Percentiles rank a stretch among this genome's conserved stretches.
phyloP scores from a whole-genome alignment of 1,284 basidiomycete genomes.

The Ustilago bromivora region DNA sequence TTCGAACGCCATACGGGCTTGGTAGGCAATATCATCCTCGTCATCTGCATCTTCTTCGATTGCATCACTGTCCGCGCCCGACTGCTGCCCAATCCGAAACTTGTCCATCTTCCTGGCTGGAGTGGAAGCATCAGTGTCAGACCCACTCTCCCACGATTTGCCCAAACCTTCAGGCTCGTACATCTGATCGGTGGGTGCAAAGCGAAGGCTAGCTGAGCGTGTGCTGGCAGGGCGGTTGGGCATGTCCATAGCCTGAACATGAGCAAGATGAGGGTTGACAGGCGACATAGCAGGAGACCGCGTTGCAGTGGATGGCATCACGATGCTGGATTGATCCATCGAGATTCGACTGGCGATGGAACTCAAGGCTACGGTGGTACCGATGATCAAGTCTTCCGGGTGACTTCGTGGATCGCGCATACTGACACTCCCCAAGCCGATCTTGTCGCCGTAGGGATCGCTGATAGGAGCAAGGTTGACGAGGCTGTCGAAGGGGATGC shows the following conservation, averaged over 20 bases:
- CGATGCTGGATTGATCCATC: conserved; percentile 47
- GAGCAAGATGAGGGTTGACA: conserved; percentile 30
- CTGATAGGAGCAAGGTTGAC: conserved; percentile 82
- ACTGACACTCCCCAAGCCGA: conserved; percentile 57
- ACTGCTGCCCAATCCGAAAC: conserved; percentile 15
- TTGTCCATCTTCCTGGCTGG: conserved; percentile 24
- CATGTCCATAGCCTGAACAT: conserved; percentile 38
- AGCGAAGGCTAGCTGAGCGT: conserved; percentile 52
- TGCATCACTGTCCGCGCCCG: not conserved
- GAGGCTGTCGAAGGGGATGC: conserved; percentile 83
- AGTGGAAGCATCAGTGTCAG: conserved; percentile 18
- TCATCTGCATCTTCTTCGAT: conserved; percentile 25
- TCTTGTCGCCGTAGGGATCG: conserved; percentile 74
- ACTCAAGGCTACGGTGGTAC: conserved; percentile 25
- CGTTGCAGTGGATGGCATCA: conserved; percentile 25
- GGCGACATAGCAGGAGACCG: conserved; percentile 33
- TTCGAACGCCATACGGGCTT: conserved; percentile 73
- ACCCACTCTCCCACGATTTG: conserved; percentile 37
- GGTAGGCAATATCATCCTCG: conserved; percentile 35
- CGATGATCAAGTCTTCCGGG: conserved; percentile 34
- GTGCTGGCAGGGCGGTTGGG: conserved; percentile 41
- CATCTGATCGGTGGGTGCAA: conserved; percentile 45
- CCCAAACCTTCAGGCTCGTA: conserved; percentile 31
- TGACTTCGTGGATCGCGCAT: conserved; percentile 45
- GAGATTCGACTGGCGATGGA: conserved; percentile 44